A percentile compares a stretch with the other conserved stretches of the same genome.
Evolutionary conservation across 2,329 filamentous ascomycete species (phyloP).

Genomic region (Calycina herbarum): DNA sequence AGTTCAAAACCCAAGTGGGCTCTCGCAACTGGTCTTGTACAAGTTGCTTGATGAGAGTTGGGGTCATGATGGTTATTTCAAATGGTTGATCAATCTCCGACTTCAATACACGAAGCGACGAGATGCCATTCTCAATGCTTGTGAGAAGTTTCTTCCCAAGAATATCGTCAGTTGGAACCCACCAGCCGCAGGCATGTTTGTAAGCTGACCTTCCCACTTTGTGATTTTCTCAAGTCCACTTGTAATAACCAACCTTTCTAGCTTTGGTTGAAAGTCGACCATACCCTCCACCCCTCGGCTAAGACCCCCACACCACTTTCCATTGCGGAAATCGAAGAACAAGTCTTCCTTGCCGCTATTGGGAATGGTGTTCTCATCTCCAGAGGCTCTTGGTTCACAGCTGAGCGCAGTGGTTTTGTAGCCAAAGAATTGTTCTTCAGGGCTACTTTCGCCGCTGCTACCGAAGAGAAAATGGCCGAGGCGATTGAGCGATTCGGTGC

Average conservation of each 20-base stretch:
- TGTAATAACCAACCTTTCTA: constrained; percentile 34
- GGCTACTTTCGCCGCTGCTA: constrained; percentile 83
- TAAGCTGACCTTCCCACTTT: constrained; percentile 48
- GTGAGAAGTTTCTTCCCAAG: constrained; percentile 72
- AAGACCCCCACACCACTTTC: constrained; percentile 42
- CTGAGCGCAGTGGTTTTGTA: constrained; percentile 60
- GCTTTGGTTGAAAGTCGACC: constrained; percentile 73
- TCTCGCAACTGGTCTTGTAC: constrained; percentile 80
- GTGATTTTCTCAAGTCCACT: not conserved
- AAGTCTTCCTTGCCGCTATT: constrained; percentile 78
- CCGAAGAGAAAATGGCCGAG: constrained; percentile 65
- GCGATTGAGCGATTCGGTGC: constrained; percentile 75
- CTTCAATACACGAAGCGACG: constrained; percentile 78
- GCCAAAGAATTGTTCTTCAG: constrained; percentile 70
- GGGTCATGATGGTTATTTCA: constrained; percentile 87
- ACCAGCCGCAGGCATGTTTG: constrained; percentile 92
- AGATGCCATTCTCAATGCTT: constrained; percentile 75
- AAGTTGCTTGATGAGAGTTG: constrained; percentile 91
- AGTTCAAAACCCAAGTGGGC: constrained; percentile 81
- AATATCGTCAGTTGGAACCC: constrained; percentile 78
- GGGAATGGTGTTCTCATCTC: constrained; percentile 77
- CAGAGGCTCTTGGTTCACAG: constrained; percentile 87
- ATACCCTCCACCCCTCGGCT: constrained; percentile 60
- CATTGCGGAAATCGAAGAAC: constrained; percentile 73
- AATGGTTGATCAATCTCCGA: constrained; percentile 84